A percentile compares a stretch with the other conserved stretches of the same genome.
These are phyloP conservation scores for Alternaria longipes DNA, from an alignment of 2,329 filamentous ascomycete genomes.

Conservation along the genomic window DNA sequence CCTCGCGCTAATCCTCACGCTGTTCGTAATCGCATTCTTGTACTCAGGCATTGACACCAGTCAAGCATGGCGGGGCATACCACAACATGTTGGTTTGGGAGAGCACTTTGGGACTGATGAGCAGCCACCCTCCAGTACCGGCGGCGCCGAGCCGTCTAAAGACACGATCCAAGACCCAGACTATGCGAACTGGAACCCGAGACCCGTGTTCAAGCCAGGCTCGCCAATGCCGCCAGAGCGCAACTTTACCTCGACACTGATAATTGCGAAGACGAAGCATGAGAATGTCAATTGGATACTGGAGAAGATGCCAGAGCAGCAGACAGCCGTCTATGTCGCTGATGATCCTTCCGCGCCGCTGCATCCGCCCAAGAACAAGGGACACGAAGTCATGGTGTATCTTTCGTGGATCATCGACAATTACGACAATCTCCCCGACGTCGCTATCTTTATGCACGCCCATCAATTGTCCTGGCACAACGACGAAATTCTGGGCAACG, in stretches of 20 bases:
- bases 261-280: conserved; percentile 62
- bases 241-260: conserved; percentile 63
- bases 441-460: conserved; percentile 69
- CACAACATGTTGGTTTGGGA: conserved; percentile 54
- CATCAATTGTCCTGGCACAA: conserved; percentile 68
- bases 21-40: conserved; percentile 52
- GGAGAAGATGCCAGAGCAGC: conserved; percentile 59
- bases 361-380: conserved; percentile 65
- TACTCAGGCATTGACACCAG: conserved; percentile 46
- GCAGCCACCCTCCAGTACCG: conserved; percentile 18
- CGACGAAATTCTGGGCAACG: conserved; percentile 58
- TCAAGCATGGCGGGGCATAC: conserved; percentile 51
- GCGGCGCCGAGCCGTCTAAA: conserved; percentile 10
- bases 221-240: conserved; percentile 53
- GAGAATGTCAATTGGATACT: conserved; percentile 67
- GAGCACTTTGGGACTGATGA: conserved; percentile 39
- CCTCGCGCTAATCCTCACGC: conserved; percentile 38
- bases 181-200: conserved; percentile 52
- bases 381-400: conserved; percentile 71
- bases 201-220: conserved; percentile 44
- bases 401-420: conserved; percentile 69
- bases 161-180: conserved; percentile 36
- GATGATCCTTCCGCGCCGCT: conserved; percentile 59
- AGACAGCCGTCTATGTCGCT: conserved; percentile 61
- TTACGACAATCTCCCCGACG: conserved; percentile 67